phyloP scores from a whole-genome alignment of 768 basidiomycete genomes.

The Suillus decipiens region DNA sequence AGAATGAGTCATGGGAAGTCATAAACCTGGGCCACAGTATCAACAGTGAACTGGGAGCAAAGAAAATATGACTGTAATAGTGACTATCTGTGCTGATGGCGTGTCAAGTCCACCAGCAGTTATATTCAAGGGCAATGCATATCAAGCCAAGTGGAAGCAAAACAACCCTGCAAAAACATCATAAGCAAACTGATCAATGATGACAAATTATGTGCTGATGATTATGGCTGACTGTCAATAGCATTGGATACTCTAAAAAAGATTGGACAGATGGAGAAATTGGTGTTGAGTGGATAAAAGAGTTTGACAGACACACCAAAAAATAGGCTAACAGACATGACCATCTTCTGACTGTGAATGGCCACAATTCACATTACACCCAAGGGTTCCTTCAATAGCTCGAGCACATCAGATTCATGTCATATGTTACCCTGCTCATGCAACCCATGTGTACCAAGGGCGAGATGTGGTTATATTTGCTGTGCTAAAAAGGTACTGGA shows the following conservation, averaged over 20 bases:
- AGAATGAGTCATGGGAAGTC: conserved; percentile 11
- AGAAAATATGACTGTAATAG: conserved; percentile 30
- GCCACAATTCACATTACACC: conserved; percentile 14
- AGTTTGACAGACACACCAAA: conserved; percentile 34
- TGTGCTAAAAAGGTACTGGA: conserved; percentile 33
- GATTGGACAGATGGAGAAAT: conserved; percentile 32
- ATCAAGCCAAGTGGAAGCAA: conserved; percentile 24
- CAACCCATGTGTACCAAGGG: conserved; percentile 45
- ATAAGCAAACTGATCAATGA: conserved; percentile 31
- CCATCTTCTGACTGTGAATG: conserved; percentile 6
- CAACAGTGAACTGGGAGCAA: conserved; percentile 17
- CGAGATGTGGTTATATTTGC: conserved; percentile 40
- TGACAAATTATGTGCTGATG: not conserved
- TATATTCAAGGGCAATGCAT: conserved; percentile 22
- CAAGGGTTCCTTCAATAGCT: conserved; percentile 11
- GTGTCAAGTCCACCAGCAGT: conserved; percentile 38
- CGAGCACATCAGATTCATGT: conserved; percentile 9
- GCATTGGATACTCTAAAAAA: conserved; percentile 18
- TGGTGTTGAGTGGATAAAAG: conserved; percentile 26
- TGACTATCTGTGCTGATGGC: conserved; percentile 45
- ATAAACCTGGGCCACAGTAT: conserved; percentile 15
- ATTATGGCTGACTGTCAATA: not conserved
- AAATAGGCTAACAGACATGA: conserved; percentile 31
- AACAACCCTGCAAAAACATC: conserved; percentile 18
- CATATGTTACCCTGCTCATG: conserved; percentile 31